Evolutionary conservation across 2,329 filamentous ascomycete species (phyloP), one percentile per base, ranked within the genome.

Genomic region (Paecilomyces variotii): DNA sequence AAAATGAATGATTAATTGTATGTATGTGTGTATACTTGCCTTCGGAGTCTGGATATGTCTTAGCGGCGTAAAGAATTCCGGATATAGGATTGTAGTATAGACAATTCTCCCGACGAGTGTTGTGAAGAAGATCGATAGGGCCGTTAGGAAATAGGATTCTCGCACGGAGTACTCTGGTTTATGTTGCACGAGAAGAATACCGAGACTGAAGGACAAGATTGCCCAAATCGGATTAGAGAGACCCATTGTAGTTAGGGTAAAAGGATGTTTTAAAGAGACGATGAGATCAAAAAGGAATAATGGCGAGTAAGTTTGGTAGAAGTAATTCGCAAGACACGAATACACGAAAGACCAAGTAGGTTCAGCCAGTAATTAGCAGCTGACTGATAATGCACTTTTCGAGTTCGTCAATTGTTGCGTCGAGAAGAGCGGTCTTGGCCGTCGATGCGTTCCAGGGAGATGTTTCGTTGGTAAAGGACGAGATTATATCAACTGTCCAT

Each of bases 31-130:
- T 60, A 39, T 7, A 30, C 78, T 65, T 65, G 82, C 81, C 51
- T 75, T 66, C 4, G 83, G 81, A 11, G 55, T 72, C 3, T 84
- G 84, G 32, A 88, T 67, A 64, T 84, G 73, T 60, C 82, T 79
- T 53, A 88, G 64, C 2, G 84, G 84, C 45, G 80, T 85, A 60
- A 87, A 74, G 60, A 78, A 82, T 34, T 77, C 72, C 2, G 85
- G 86, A 64, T 84, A 87, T 51, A 88, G 64, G 9, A 85, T 55
- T 0, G 82, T 66, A 27, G 50, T 58, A 61, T 76, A 75, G 3
- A 73, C 4, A 2, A 69, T 30, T 50, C 64, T 68, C 5, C 64
- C 59, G 2, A 63, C 5, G 34, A 61, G 66, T 24, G 71, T 56
- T 12, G 67, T 50, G 0, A 63, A 34, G 32, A 70, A 66, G 1